Evolutionary conservation across 257 asterid genomes (phyloP).

Genomic region (Capsicum baccatum): DNA sequence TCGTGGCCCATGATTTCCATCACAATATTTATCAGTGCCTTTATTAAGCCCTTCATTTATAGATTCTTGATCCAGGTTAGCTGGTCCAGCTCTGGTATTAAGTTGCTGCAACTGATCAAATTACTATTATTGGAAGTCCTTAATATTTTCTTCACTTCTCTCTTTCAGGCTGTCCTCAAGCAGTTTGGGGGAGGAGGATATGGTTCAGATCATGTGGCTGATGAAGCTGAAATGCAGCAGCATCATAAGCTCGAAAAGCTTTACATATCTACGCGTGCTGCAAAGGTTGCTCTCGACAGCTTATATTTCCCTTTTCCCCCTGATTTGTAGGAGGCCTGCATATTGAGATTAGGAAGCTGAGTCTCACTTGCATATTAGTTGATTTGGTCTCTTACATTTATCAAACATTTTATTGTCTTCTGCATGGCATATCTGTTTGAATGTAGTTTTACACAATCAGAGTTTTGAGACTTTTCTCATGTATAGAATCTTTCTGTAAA

Average conservation of each 20-base stretch:
- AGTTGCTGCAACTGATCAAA: not conserved
- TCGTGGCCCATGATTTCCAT: not conserved
- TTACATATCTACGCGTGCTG: conserved; percentile 96
- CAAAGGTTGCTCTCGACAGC: conserved; percentile 62
- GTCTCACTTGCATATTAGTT: not conserved
- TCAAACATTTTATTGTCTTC: conserved; percentile 17
- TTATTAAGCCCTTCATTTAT: not conserved
- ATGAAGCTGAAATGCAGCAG: conserved; percentile 86
- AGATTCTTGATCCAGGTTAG: not conserved
- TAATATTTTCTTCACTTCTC: conserved; percentile 16
- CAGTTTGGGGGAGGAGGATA: conserved; percentile 83
- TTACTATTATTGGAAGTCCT: not conserved
- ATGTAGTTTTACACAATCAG: not conserved
- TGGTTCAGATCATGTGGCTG: conserved; percentile 77
- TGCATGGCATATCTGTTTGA: not conserved
- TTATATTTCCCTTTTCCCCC: not conserved
- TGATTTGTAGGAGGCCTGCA: not conserved
- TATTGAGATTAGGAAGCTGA: conserved; percentile 2
- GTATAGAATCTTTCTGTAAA: not conserved
- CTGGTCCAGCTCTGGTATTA: not conserved
- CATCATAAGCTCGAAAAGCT: conserved; percentile 98
- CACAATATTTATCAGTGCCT: not conserved
- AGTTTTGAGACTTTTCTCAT: conserved; percentile 12
- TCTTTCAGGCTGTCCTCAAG: conserved; percentile 87
- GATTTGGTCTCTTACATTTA: not conserved